Evolutionary conservation across 1,139 yeast genomes (phyloP).

Genomic region (Debaryomyces subglobosus): DNA sequence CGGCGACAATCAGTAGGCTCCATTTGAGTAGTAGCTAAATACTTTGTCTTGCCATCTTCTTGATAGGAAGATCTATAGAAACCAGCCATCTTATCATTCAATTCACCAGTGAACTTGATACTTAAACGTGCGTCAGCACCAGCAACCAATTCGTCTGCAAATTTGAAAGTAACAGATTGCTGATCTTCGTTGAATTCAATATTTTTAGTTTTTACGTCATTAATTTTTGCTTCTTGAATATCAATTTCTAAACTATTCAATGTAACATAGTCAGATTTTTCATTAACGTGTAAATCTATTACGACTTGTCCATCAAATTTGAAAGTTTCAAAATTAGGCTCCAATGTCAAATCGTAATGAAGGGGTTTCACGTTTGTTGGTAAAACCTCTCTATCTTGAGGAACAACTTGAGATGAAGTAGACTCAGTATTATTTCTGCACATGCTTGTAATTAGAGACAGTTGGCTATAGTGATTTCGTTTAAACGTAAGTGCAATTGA

Average conservation of each 20-base stretch:
- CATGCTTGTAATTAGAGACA: slow-evolving; percentile 3
- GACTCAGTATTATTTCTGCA: slow-evolving; percentile 11
- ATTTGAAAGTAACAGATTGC: slow-evolving; percentile 67
- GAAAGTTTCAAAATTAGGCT: slow-evolving; percentile 73
- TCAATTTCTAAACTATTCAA: slow-evolving; percentile 70
- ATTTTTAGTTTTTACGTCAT: slow-evolving; percentile 34
- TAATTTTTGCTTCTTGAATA: slow-evolving; percentile 53
- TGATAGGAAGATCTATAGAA: slow-evolving; percentile 77
- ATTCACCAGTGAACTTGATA: slow-evolving; percentile 66
- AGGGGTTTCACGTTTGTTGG: slow-evolving; percentile 74
- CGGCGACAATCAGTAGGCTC: slow-evolving; percentile 90
- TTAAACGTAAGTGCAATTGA: not conserved
- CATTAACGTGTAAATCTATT: slow-evolving; percentile 66
- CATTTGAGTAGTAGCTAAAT: slow-evolving; percentile 82
- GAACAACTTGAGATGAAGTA: slow-evolving; percentile 18
- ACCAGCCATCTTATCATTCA: slow-evolving; percentile 85
- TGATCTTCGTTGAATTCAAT: slow-evolving; percentile 51
- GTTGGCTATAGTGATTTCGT: slow-evolving; percentile 1
- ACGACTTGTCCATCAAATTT: slow-evolving; percentile 68
- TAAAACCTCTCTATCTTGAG: slow-evolving; percentile 60
- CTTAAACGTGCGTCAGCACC: slow-evolving; percentile 50
- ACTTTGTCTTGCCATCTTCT: slow-evolving; percentile 61
- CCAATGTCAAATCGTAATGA: slow-evolving; percentile 71
- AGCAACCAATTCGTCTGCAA: slow-evolving; percentile 49
- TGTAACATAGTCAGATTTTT: slow-evolving; percentile 52